Evolutionary conservation across 345 rosid genomes (phyloP).

Genomic region (Eucalyptus albens): DNA sequence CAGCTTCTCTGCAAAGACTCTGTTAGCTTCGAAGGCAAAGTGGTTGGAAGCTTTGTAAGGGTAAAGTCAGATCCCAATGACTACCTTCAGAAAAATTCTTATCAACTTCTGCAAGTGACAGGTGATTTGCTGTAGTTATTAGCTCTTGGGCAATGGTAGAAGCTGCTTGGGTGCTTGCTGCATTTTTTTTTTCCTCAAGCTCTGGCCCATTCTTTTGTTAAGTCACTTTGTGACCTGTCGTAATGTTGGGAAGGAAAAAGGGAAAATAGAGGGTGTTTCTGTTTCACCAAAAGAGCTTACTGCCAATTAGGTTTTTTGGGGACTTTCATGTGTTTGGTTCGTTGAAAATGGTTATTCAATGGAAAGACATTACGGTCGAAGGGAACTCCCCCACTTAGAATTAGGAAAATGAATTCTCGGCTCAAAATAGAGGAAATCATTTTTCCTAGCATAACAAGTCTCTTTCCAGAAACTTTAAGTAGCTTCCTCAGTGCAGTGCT

Average conservation of each 20-base stretch:
- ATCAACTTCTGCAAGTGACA: slow-evolving; percentile 63
- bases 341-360: neutral
- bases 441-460: neutral
- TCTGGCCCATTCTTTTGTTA: neutral
- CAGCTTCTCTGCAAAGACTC: slow-evolving; percentile 31
- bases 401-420: neutral
- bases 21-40: slow-evolving; percentile 37
- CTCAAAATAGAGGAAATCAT: neutral
- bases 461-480: neutral
- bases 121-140: slow-evolving; percentile 19
- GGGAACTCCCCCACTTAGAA: neutral
- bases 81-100: slow-evolving; percentile 51
- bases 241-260: neutral
- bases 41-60: slow-evolving; percentile 65
- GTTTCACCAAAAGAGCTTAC: neutral
- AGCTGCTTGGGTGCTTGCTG: neutral
- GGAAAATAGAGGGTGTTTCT: neutral
- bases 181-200: neutral
- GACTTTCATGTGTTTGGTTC: neutral
- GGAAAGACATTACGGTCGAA: neutral
- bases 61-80: slow-evolving; percentile 64
- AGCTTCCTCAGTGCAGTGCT: neutral
- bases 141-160: neutral
- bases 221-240: neutral
- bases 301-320: neutral